Percentiles rank a stretch among this genome's conserved stretches.
phyloP scores from a whole-genome alignment of 1,139 yeast genomes.

The Scheffersomyces illinoinensis region DNA sequence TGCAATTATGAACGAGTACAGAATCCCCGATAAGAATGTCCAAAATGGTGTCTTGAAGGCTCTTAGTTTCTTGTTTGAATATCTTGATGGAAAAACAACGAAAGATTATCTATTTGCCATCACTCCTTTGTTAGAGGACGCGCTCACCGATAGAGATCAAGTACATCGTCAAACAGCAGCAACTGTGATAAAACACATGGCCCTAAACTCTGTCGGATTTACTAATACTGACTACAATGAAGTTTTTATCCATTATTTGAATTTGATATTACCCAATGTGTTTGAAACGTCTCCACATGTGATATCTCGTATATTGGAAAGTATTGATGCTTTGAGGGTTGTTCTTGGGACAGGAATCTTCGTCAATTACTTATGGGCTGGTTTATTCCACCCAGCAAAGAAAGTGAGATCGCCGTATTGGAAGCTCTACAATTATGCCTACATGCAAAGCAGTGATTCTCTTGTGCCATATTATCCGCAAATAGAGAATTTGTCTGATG shows the following conservation, averaged over 20 bases:
- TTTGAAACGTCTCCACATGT: slow-evolving; percentile 97
- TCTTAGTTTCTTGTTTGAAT: slow-evolving; percentile 90
- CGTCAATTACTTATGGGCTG: slow-evolving; percentile 80
- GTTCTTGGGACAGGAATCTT: slow-evolving; percentile 77
- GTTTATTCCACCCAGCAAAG: slow-evolving; percentile 90
- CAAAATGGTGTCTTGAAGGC: slow-evolving; percentile 96
- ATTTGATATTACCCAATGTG: slow-evolving; percentile 77
- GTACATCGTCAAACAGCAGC: slow-evolving; percentile 98
- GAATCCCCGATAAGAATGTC: slow-evolving; percentile 89
- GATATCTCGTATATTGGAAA: slow-evolving; percentile 76
- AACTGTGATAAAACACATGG: slow-evolving; percentile 78
- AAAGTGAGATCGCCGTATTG: slow-evolving; percentile 86
- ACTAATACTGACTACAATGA: slow-evolving; percentile 74
- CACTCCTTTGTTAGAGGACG: slow-evolving; percentile 83
- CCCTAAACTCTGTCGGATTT: slow-evolving; percentile 74
- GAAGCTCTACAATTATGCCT: slow-evolving; percentile 77
- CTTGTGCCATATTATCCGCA: slow-evolving; percentile 83
- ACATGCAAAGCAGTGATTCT: slow-evolving; percentile 72
- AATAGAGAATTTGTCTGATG: slow-evolving; percentile 35
- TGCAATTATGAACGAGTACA: slow-evolving; percentile 92
- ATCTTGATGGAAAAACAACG: slow-evolving; percentile 73
- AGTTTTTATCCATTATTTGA: slow-evolving; percentile 63
- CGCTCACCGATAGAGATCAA: slow-evolving; percentile 84
- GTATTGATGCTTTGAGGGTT: slow-evolving; percentile 71
- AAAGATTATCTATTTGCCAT: slow-evolving; percentile 82